Conservation (phyloP, 2,329 filamentous ascomycete genomes). For the Thelonectria discophora region DNA sequence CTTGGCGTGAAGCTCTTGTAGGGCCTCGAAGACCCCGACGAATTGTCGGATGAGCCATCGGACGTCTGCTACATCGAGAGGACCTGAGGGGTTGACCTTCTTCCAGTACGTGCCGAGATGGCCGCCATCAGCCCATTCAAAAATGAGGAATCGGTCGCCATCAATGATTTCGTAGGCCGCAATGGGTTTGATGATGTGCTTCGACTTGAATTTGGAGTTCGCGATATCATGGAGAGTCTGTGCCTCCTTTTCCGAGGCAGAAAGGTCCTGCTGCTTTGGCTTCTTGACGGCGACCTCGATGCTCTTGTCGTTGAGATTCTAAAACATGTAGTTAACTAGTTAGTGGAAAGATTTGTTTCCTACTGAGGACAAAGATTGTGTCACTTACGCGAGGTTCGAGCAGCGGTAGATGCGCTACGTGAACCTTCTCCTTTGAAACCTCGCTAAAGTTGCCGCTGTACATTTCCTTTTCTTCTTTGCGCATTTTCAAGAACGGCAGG, state of each 20-base stretch:
- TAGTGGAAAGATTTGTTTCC: background rate
- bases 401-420: background rate
- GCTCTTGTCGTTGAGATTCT: background rate
- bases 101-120: constrained; percentile 1
- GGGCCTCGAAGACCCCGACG: background rate
- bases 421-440: background rate
- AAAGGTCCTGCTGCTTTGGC: background rate
- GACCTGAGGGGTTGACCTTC: background rate
- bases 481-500: background rate
- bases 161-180: constrained; percentile 3
- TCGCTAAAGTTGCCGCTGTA: constrained; percentile 5
- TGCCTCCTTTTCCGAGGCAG: constrained; percentile 3
- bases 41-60: background rate
- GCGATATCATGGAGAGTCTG: background rate
- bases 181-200: constrained; percentile 10
- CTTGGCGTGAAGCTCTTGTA: background rate
- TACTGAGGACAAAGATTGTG: background rate
- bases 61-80: background rate
- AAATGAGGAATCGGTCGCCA: background rate
- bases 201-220: background rate
- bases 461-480: background rate
- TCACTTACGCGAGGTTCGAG: background rate
- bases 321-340: too few relatives aligned
- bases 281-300: background rate
- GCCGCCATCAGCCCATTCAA: constrained; percentile 9